Conservation (phyloP, 108 stramenopile genomes). For the Pseudonitzschia delicatissima region DNA sequence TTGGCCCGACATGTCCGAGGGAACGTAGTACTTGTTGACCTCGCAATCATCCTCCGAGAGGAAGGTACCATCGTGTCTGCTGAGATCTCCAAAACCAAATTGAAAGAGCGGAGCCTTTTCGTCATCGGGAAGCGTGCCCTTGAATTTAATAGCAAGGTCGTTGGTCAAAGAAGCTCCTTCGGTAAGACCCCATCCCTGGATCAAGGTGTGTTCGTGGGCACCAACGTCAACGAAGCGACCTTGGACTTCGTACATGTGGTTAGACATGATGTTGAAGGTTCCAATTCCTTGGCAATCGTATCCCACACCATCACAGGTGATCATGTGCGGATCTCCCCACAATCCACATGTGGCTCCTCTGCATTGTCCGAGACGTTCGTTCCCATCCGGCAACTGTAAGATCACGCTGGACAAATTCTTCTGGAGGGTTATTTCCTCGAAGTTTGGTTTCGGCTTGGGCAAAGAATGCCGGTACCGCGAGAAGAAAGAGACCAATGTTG, state of each 20-base stretch:
- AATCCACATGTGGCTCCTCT: background rate
- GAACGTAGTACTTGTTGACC: background rate
- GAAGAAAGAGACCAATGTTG: no score
- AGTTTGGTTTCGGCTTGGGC: no score
- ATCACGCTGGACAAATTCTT: no score
- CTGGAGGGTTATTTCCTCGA: no score
- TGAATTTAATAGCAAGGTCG: no score
- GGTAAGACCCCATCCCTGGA: background rate
- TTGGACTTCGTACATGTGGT: background rate
- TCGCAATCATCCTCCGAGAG: background rate
- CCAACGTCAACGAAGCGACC: background rate
- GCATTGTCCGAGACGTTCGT: no score
- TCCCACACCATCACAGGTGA: background rate
- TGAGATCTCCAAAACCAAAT: background rate
- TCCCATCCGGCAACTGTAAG: no score
- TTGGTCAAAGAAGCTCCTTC: no score
- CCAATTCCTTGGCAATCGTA: background rate
- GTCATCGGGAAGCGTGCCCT: no score
- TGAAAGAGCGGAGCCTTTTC: no score
- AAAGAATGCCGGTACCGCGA: no score
- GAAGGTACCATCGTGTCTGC: background rate
- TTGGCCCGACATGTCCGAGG: background rate
- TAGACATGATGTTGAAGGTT: background rate
- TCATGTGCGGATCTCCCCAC: background rate
- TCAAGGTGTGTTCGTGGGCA: background rate